Percentiles rank a stretch among this genome's conserved stretches.
These are phyloP conservation scores for Aureobasidium sp. DNA, from an alignment of 2,329 filamentous ascomycete genomes.

Conservation along the genomic window DNA sequence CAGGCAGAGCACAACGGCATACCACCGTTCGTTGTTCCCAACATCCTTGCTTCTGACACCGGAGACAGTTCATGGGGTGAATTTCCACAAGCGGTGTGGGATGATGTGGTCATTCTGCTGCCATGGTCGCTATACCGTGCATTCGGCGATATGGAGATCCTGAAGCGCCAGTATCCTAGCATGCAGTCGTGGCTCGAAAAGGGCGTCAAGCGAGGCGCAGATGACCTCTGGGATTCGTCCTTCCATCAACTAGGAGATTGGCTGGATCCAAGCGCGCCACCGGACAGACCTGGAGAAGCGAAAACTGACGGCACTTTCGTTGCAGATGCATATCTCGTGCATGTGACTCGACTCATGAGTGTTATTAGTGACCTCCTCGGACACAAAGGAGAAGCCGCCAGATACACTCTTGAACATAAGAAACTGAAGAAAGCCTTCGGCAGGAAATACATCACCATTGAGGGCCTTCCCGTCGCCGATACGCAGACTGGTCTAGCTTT, in stretches of 20 bases:
- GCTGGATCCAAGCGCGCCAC: conserved; percentile 35
- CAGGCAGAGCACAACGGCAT: conserved; percentile 24
- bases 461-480: conserved; percentile 27
- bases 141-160: conserved; percentile 31
- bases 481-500: conserved; percentile 29
- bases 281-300: conserved; percentile 29
- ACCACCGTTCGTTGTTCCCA: conserved; percentile 22
- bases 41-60: conserved; percentile 15
- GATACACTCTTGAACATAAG: conserved; percentile 21
- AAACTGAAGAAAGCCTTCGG: conserved; percentile 26
- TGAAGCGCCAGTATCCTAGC: conserved; percentile 31
- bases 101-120: conserved; percentile 32
- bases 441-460: conserved; percentile 24
- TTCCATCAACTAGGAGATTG: conserved; percentile 36
- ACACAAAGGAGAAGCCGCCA: conserved; percentile 20
- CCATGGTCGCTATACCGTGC: conserved; percentile 32
- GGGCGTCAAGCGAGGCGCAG: conserved; percentile 27
- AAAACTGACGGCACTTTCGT: conserved; percentile 32
- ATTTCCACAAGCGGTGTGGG: conserved; percentile 32
- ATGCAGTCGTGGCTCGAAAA: conserved; percentile 33
- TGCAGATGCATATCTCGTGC: conserved; percentile 35
- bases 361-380: conserved; percentile 25
- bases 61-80: conserved; percentile 16
- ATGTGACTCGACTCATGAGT: conserved; percentile 28
- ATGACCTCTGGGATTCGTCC: conserved; percentile 31